Percentiles rank a stretch among this genome's conserved stretches.
Evolutionary conservation across 2,329 filamentous ascomycete genomes (phyloP).

Genomic region (Harringtonia lauricola): DNA sequence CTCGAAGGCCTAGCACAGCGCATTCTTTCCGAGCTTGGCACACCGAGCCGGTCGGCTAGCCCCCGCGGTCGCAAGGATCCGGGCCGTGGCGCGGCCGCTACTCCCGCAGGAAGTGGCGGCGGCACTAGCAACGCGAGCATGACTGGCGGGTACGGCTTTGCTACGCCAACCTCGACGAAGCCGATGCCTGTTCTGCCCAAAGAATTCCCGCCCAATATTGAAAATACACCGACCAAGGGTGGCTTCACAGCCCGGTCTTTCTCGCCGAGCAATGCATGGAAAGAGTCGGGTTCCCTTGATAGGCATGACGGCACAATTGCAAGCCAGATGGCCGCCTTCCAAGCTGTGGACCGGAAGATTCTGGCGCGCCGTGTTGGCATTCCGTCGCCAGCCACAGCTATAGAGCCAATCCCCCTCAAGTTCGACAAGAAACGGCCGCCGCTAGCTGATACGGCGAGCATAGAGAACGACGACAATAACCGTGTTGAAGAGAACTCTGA

Average conservation of each 20-base stretch:
- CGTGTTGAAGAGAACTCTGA: not conserved
- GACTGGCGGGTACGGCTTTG: slow-evolving; percentile 15
- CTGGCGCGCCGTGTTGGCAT: slow-evolving; percentile 43
- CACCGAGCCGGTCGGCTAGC: slow-evolving; percentile 37
- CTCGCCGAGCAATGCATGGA: slow-evolving; percentile 25
- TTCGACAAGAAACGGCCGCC: slow-evolving; percentile 27
- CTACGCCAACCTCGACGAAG: slow-evolving; percentile 21
- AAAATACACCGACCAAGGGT: slow-evolving; percentile 23
- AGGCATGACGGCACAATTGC: slow-evolving; percentile 24
- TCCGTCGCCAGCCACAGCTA: slow-evolving; percentile 22
- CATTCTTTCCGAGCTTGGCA: slow-evolving; percentile 47
- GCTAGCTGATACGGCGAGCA: slow-evolving; percentile 4
- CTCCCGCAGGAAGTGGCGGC: not conserved
- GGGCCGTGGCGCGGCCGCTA: slow-evolving; percentile 5
- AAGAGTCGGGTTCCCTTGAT: slow-evolving; percentile 15
- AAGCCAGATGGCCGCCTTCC: slow-evolving; percentile 48
- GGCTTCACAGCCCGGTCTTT: slow-evolving; percentile 22
- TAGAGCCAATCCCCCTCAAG: slow-evolving; percentile 36
- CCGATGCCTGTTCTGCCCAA: slow-evolving; percentile 25
- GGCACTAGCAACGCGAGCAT: not conserved
- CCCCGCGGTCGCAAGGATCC: slow-evolving; percentile 40
- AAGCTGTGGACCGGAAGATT: slow-evolving; percentile 53
- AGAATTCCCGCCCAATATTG: slow-evolving; percentile 25
- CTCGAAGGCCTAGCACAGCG: slow-evolving; percentile 53
- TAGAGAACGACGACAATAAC: slow-evolving; percentile 2